Percentiles rank a stretch among this genome's conserved stretches.
These are phyloP conservation scores for Funneliformis mosseae DNA, from an alignment of 192 early-diverging fungal species.

Conservation along the genomic window DNA sequence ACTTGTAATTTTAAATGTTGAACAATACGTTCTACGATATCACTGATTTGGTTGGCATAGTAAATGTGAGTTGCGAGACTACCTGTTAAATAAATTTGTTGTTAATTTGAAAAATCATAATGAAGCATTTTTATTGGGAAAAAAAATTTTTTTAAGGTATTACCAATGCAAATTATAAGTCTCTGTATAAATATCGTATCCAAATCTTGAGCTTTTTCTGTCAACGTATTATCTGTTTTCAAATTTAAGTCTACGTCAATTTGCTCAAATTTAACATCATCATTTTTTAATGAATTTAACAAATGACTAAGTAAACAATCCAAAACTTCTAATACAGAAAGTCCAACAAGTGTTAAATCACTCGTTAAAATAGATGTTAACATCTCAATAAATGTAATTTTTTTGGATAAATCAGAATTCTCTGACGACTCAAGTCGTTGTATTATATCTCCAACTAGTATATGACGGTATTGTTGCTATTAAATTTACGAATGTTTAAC, in stretches of 20 bases:
- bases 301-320: constrained; percentile 47
- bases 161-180: constrained; percentile 41
- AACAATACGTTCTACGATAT: constrained; percentile 57
- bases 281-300: constrained; percentile 39
- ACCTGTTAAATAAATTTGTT: constrained; percentile 27
- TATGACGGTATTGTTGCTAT: constrained; percentile 53
- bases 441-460: constrained; percentile 54
- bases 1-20: constrained; percentile 42
- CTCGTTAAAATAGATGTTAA: constrained; percentile 48
- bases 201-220: constrained; percentile 23
- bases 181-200: constrained; percentile 36
- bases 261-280: constrained; percentile 10
- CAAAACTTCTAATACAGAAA: constrained; percentile 57
- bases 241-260: constrained; percentile 2
- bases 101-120: neutral
- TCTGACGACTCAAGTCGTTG: constrained; percentile 43
- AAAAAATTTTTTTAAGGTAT: constrained; percentile 12
- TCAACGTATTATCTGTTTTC: constrained; percentile 17
- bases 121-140: neutral
- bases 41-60: constrained; percentile 57
- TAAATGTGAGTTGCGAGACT: constrained; percentile 59
- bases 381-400: constrained; percentile 49
- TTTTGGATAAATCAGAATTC: constrained; percentile 38
- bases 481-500: constrained; percentile 1
- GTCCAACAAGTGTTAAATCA: constrained; percentile 48